A percentile compares a stretch with the other conserved stretches of the same genome.
These are phyloP conservation scores for Thymus quinquecostatus DNA, from an alignment of 257 asterid species.

Conservation along the genomic window DNA sequence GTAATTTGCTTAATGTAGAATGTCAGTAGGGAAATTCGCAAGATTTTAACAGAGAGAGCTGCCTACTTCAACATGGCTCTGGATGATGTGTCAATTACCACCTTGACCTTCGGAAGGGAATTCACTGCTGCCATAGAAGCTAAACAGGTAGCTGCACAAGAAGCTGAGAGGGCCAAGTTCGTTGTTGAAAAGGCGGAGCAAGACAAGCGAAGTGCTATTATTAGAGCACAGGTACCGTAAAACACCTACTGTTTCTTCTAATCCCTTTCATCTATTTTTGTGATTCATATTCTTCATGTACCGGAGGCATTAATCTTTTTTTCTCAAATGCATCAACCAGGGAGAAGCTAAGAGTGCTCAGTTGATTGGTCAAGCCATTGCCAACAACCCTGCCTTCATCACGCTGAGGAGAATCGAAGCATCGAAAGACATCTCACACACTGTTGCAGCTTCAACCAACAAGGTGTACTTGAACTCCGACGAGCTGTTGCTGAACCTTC, in stretches of 20 bases:
- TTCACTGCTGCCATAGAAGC: constrained; percentile 98
- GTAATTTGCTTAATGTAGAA: constrained; percentile 43
- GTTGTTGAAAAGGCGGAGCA: constrained; percentile 96
- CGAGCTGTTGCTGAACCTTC: constrained; percentile 87
- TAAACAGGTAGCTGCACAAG: constrained; percentile 95
- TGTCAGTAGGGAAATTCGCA: constrained; percentile 86
- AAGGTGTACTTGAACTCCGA: constrained; percentile 79
- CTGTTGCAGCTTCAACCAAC: constrained; percentile 66
- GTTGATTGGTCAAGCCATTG: constrained; percentile 86
- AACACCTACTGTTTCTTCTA: neutral
- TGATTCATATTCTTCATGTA: no score
- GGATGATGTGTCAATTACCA: constrained; percentile 91
- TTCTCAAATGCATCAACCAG: constrained; percentile 39
- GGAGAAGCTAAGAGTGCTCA: constrained; percentile 99
- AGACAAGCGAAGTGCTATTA: constrained; percentile 85
- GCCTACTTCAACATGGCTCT: constrained; percentile 85
- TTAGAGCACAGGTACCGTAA: constrained; percentile 78
- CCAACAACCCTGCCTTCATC: constrained; percentile 88
- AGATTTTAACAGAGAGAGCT: constrained; percentile 80
- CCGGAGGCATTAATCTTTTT: neutral
- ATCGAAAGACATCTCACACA: constrained; percentile 75
- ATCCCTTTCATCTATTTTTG: no score
- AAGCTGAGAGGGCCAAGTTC: constrained; percentile 94
- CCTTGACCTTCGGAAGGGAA: constrained; percentile 82
- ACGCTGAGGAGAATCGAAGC: constrained; percentile 93